Conservation (phyloP, 139 green algal genomes). For the Ostreobium quekettii region DNA sequence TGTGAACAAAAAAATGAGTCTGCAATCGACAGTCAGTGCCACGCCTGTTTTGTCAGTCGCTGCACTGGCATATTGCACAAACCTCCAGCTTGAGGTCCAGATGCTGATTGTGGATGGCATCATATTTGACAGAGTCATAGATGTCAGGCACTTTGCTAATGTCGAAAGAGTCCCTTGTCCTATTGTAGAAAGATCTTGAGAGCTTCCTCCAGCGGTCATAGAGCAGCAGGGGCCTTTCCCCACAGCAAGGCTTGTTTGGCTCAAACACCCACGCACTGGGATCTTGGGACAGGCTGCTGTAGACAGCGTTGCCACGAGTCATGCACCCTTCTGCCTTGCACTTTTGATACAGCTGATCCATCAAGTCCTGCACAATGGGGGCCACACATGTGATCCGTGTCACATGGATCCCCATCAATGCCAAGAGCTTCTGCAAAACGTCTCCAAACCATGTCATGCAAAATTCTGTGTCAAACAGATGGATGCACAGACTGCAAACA, state of each 20-base stretch:
- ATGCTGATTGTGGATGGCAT: slow-evolving; percentile 90
- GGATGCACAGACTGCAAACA: no score
- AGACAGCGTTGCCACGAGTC: slow-evolving; percentile 22
- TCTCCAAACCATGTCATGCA: no score
- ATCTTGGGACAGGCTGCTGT: slow-evolving; percentile 57
- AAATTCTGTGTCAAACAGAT: no score
- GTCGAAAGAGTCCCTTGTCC: slow-evolving; percentile 76
- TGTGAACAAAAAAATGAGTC: no score
- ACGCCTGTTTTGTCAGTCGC: no score
- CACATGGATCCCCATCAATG: no score
- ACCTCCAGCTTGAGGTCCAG: slow-evolving; percentile 55
- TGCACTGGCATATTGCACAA: no score
- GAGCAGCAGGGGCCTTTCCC: slow-evolving; percentile 81
- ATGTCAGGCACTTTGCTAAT: slow-evolving; percentile 91
- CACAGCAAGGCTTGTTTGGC: slow-evolving; percentile 56
- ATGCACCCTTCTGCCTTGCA: slow-evolving; percentile 31
- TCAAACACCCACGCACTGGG: slow-evolving; percentile 49
- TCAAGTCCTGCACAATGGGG: slow-evolving; percentile 44
- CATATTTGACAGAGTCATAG: slow-evolving; percentile 87
- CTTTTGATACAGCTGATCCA: slow-evolving; percentile 68
- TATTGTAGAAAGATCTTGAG: slow-evolving; percentile 71
- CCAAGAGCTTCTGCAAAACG: no score
- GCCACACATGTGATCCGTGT: no score
- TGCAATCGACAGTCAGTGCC: no score
- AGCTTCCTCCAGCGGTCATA: slow-evolving; percentile 88